phyloP scores from a whole-genome alignment of 1,139 yeast species.

The Yamadazyma oceani region DNA sequence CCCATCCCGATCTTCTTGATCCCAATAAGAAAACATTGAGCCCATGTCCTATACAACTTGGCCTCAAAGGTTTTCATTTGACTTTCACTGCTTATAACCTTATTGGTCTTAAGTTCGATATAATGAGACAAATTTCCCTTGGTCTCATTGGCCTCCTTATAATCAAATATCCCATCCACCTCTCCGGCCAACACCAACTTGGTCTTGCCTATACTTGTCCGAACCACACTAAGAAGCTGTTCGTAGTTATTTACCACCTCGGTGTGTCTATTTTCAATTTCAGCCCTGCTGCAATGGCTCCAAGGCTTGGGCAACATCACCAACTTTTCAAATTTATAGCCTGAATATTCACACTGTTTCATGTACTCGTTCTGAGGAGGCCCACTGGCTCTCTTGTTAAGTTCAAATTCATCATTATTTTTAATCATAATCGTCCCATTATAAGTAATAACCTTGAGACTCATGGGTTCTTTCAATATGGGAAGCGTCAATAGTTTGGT shows the following conservation, averaged over 20 bases:
- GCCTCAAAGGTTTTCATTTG: constrained; percentile 65
- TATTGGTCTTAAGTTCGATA: constrained; percentile 79
- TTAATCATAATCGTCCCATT: constrained; percentile 89
- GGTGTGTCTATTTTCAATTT: constrained; percentile 64
- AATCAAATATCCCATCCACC: constrained; percentile 87
- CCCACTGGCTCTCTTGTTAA: constrained; percentile 23
- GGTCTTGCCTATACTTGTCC: constrained; percentile 78
- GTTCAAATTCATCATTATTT: constrained; percentile 48
- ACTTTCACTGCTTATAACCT: constrained; percentile 50
- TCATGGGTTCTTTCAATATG: constrained; percentile 54
- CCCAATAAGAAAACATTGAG: constrained; percentile 88
- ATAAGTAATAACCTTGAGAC: constrained; percentile 58
- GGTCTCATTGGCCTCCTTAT: constrained; percentile 38
- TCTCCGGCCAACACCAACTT: constrained; percentile 81
- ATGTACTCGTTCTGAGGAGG: constrained; percentile 35
- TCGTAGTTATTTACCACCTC: constrained; percentile 65
- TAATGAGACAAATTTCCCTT: constrained; percentile 65
- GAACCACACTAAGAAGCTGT: constrained; percentile 75
- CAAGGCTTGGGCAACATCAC: constrained; percentile 79
- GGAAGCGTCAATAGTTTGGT: constrained; percentile 66
- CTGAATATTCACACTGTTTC: constrained; percentile 56
- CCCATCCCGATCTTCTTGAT: constrained; percentile 79
- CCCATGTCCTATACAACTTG: constrained; percentile 82
- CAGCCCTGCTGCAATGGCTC: constrained; percentile 61
- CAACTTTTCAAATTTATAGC: constrained; percentile 81